Conservation (phyloP, 2,329 filamentous ascomycete genomes). For the Penicillium freii region DNA sequence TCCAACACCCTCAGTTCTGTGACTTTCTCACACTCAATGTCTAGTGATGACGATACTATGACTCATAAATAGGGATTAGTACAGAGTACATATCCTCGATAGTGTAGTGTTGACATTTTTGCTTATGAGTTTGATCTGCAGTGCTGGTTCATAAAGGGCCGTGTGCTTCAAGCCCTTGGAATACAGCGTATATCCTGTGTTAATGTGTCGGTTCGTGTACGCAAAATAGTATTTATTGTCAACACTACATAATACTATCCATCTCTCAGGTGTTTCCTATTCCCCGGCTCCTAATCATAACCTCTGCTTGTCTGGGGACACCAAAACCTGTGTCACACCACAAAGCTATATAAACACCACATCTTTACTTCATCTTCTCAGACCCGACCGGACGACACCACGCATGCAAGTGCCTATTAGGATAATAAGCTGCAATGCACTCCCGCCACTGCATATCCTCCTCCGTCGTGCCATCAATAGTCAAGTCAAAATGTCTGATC, state of each 20-base stretch:
- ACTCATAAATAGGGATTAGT: no score
- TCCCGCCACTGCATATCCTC: slow-evolving; percentile 4
- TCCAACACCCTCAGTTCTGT: no score
- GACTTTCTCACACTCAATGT: no score
- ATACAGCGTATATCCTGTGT: neutral
- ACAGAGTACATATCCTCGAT: no score
- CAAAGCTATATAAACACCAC: neutral
- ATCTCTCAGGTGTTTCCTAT: neutral
- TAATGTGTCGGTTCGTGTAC: neutral
- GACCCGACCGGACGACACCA: neutral
- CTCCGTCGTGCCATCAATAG: neutral
- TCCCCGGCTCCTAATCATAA: neutral
- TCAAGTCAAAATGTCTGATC: neutral
- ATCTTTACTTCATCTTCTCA: neutral
- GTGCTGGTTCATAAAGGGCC: no score
- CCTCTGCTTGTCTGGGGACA: neutral
- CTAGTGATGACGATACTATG: no score
- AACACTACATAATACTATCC: neutral
- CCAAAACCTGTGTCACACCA: neutral
- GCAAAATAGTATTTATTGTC: neutral
- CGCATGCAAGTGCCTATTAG: neutral
- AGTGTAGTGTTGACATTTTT: no score
- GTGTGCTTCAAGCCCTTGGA: no score
- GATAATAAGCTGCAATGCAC: neutral
- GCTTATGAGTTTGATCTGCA: no score